Evolutionary conservation across 2,329 filamentous ascomycete genomes (phyloP).

Genomic region (Ascochyta pisi): DNA sequence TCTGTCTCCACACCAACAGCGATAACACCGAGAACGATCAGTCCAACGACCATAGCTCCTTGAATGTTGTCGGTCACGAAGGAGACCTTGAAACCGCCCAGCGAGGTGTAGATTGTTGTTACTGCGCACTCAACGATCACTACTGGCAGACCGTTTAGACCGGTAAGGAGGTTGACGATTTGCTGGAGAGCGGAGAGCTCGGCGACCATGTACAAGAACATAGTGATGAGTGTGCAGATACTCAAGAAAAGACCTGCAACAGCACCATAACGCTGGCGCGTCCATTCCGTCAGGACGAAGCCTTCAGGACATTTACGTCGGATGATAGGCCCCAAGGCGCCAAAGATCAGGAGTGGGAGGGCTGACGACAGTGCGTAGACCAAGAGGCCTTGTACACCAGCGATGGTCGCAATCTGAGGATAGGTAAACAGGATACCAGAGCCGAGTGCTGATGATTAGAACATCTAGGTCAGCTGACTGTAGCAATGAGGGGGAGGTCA

Average conservation of each 20-base stretch:
- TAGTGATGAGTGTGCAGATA: constrained; percentile 77
- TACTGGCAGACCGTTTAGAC: constrained; percentile 74
- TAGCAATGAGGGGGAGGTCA: constrained; percentile 43
- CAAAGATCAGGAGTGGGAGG: constrained; percentile 77
- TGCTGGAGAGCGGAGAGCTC: constrained; percentile 83
- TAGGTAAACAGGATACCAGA: constrained; percentile 85
- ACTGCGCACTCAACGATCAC: constrained; percentile 79
- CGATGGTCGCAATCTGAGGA: constrained; percentile 78
- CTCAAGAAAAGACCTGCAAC: constrained; percentile 76
- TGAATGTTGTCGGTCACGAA: constrained; percentile 86
- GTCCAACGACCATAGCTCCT: constrained; percentile 75
- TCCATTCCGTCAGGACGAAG: constrained; percentile 86
- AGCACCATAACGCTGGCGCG: constrained; percentile 76
- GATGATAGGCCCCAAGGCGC: constrained; percentile 76
- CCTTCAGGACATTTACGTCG: constrained; percentile 80
- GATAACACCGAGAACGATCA: constrained; percentile 78
- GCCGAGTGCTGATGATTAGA: constrained; percentile 69
- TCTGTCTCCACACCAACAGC: constrained; percentile 78
- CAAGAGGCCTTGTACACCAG: constrained; percentile 78
- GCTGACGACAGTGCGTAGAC: constrained; percentile 77
- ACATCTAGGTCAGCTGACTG: constrained; percentile 44
- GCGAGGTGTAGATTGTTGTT: constrained; percentile 82
- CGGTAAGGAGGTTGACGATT: constrained; percentile 76
- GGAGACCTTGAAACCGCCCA: constrained; percentile 83
- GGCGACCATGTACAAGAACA: constrained; percentile 87